Evolutionary conservation across 805 yeast species (phyloP), one percentile per base, ranked within the genome.

Genomic region (Starmerella stigmatis): DNA sequence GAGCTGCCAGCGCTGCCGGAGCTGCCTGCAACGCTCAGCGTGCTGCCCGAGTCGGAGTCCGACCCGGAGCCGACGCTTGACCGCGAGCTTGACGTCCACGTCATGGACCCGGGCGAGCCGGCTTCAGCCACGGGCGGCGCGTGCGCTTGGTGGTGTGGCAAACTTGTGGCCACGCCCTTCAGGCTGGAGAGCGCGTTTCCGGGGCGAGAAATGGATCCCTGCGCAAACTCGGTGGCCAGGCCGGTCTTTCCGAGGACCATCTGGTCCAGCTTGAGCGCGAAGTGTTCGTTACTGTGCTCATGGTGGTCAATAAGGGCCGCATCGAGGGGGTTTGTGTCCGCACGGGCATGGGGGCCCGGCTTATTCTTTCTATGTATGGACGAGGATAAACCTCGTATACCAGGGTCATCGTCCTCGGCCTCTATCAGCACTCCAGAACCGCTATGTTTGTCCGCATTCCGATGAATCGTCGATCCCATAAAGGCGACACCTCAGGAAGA

Each of bases 371-470:
- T 19, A 10, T 15, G 20, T 22, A 23, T 29, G 17, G 45, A 45
- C 31, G 51, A 43, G 37, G 46, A 21, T 42, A 45, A 49, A 30
- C 57, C 57, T 44, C 59, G 50, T 55, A 56, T 57, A 53, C 57
- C 58, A 11, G 55, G 54, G 22, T 57, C 59, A 25, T 57, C 59
- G 41, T 56, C 59, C 17, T 57, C 59, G 17, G 52, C 5, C 29
- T 49, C 57, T 41, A 47, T 40, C 44, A 44, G 34, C 13, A 40
- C 43, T 8, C 47, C 48, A 11, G 41, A 45, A 16, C 49, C 17
- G 34, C 47, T 37, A 45, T 39, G 49, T 50, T 46, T 39, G 27
- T 40, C 53, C 38, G 21, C 52, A 54, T 53, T 50, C 17, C 50
- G 45, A 20, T 52, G 43, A 29, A 39, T 21, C 36, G 41, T 11